A percentile compares a stretch with the other conserved stretches of the same genome.
These are phyloP conservation scores for Barnettozyma sucrosica DNA, from an alignment of 805 yeast genomes.

Conservation along the genomic window DNA sequence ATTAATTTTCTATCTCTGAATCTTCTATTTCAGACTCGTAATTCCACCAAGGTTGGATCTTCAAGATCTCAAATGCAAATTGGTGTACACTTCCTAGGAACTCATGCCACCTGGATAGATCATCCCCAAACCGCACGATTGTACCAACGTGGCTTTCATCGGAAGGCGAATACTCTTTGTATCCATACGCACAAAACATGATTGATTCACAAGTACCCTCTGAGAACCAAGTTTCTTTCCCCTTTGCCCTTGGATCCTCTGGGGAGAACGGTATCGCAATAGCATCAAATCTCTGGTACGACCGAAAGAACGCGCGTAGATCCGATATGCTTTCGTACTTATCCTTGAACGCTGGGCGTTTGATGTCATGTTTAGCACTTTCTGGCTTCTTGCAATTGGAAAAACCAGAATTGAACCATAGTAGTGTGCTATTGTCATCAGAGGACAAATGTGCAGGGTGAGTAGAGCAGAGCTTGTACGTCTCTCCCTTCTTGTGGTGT, in stretches of 20 bases:
- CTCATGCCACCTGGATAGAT: conserved; percentile 21
- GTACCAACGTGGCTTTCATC: conserved; percentile 16
- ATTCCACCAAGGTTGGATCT: not conserved
- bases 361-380: conserved; percentile 29
- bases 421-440: conserved; percentile 38
- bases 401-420: conserved; percentile 61
- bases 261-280: conserved; percentile 48
- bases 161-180: not conserved
- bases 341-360: conserved; percentile 22
- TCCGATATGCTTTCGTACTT: conserved; percentile 14
- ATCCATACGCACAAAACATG: conserved; percentile 36
- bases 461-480: conserved; percentile 46
- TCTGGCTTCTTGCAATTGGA: conserved; percentile 36
- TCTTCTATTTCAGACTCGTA: not conserved
- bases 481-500: conserved; percentile 12
- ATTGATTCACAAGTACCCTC: conserved; percentile 51
- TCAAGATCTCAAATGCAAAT: not conserved
- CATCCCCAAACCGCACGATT: conserved; percentile 18
- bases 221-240: conserved; percentile 41
- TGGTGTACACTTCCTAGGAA: conserved; percentile 28
- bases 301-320: conserved; percentile 30
- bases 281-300: conserved; percentile 35
- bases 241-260: conserved; percentile 40
- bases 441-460: conserved; percentile 40
- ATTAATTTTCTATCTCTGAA: not conserved